phyloP scores from a whole-genome alignment of 495 filamentous ascomycete genomes.

The Trichocladium antarcticum region DNA sequence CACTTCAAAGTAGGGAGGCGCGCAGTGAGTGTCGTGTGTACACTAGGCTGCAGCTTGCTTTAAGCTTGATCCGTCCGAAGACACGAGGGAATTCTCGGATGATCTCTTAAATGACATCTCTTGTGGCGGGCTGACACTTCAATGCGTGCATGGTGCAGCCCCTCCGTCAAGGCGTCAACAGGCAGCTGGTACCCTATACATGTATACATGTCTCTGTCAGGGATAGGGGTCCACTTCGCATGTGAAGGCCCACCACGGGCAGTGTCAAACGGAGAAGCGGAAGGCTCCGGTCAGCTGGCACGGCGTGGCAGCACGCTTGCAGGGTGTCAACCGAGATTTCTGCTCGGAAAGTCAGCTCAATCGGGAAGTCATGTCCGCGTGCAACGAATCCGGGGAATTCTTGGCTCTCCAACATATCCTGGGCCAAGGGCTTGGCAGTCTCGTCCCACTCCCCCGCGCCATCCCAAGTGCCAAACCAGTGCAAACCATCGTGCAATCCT shows the following conservation, averaged over 20 bases:
- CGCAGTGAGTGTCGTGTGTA: too few species aligned
- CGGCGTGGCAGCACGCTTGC: not conserved
- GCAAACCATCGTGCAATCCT: not conserved
- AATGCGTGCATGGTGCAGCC: not conserved
- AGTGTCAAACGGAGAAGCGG: not conserved
- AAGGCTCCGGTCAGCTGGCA: conserved; percentile 1
- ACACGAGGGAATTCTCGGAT: too few species aligned
- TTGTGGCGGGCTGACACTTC: not conserved
- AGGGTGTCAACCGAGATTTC: not conserved
- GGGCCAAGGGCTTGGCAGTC: not conserved
- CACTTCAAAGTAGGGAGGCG: not conserved
- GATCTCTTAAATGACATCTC: not conserved
- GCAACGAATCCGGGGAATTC: conserved; percentile 15
- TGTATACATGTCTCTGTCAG: too few species aligned
- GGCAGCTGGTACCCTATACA: too few species aligned
- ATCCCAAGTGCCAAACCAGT: not conserved
- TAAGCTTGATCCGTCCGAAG: too few species aligned
- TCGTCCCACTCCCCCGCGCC: not conserved
- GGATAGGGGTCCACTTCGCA: not conserved
- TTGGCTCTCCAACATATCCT: not conserved
- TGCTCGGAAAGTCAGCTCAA: conserved; percentile 2
- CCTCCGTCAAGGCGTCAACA: not conserved
- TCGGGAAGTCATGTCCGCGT: conserved; percentile 10
- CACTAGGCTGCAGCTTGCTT: not conserved
- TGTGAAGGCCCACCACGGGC: conserved; percentile 3